Conservation (phyloP, 225 moss, liverwort and hornwort genomes). For the Anthoceros angustus region DNA sequence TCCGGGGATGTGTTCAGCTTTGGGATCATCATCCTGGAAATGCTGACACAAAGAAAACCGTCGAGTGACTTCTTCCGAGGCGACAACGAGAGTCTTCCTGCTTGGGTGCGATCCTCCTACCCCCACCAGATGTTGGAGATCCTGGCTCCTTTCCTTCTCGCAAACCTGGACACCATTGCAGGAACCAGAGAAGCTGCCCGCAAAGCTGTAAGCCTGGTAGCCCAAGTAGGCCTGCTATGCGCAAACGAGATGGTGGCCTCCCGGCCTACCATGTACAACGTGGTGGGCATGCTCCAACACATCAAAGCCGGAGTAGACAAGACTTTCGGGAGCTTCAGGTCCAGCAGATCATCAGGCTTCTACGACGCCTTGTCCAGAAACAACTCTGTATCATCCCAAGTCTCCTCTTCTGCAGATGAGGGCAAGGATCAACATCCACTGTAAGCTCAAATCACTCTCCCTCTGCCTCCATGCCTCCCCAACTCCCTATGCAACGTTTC, state of each 20-base stretch:
- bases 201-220: conserved; percentile 4
- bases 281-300: conserved; percentile 3
- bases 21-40: neutral
- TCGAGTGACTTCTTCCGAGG: neutral
- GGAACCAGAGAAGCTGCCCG: neutral
- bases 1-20: neutral
- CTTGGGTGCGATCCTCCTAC: conserved; percentile 1
- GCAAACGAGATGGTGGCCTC: neutral
- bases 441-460: too few species aligned
- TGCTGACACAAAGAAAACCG: neutral
- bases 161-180: neutral
- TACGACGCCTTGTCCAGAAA: neutral
- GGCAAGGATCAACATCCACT: neutral
- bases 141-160: neutral
- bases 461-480: too few species aligned
- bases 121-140: conserved; percentile 4
- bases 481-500: too few species aligned
- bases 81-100: neutral
- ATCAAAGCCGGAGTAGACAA: neutral
- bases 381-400: neutral
- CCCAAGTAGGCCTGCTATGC: neutral
- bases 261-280: neutral
- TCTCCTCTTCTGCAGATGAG: neutral
- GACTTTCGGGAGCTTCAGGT: neutral
- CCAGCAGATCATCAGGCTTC: neutral